Evolutionary conservation across 768 basidiomycete genomes (phyloP), one percentile per base, ranked within the genome.

Genomic region (Amanita phalloides): DNA sequence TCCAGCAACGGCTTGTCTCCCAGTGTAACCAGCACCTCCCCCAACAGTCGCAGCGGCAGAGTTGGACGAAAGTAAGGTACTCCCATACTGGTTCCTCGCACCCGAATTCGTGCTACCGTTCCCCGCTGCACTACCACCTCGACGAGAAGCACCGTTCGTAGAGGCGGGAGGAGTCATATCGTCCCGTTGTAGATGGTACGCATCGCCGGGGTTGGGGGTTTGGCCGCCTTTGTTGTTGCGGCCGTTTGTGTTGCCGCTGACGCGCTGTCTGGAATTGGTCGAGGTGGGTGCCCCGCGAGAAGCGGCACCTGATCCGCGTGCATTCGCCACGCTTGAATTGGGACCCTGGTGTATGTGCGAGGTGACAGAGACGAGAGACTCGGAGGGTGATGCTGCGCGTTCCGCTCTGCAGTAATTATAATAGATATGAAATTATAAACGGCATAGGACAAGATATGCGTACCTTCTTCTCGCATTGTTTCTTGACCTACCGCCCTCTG

Each of bases 311-410:
- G 48, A 49, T n/a, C 48, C 48, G 9, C 48, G 48, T 37, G 44
- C 1, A 20, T 36, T 48, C 3, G 32, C 9, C 14, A 37, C 17
- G 48, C 20, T 44, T 0, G 42, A 39, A n/a, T 50, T 50, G 20
- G 49, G 23, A 67, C 21, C 48, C n/a, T 49, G 48, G 37, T 71
- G 76, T 48, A 77, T 64, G 57, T 86, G 84, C 26, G 83, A 84
- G n/a, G 77, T 78, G 61, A 81, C 76, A 1, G 86, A 89, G 39
- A 83, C 69, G 33, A 86, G 60, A 7, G 86, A 90, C 59, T 88
- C 86, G 10, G 85, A 74, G 5, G 86, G 86, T 1, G 86, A 44
- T 25, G 14, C 43, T 2, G 43, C 26, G 6, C 43, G 43, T 26
- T 44, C 43, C 14, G 43, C 13, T 25, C 43, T 45, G 21, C 30